Evolutionary conservation across 1,284 basidiomycete genomes (phyloP), one percentile per base, ranked within the genome.

Genomic region (Pulveroboletus sp.): DNA sequence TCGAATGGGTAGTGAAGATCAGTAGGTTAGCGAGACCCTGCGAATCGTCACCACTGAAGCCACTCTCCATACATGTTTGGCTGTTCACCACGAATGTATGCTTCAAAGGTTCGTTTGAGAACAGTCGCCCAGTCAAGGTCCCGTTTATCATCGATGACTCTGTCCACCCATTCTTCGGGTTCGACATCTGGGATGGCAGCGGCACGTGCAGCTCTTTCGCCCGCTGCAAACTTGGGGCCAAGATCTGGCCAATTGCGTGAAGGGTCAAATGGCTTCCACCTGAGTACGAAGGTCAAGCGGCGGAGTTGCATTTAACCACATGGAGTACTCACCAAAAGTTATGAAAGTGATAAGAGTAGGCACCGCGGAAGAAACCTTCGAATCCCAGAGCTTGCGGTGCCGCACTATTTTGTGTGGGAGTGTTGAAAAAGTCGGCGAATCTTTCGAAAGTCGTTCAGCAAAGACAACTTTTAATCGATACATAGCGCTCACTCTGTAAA

Each of bases 51-150:
- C 87, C 87, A 89, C 61, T 77, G 74, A 57, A 91, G 73, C 82
- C 88, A 93, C 74, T 95, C 92, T 52, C 92, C 93, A 66, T 95
- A 96, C 89, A 94, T 91, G 72, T 94, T 96, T 17, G 94, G 92
- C 60, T 81, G 76, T 75, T 96, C 94, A 20, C 89, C 91, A 43
- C 94, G 83, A 55, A 96, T 69, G 73, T 91, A 96, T 29, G 85
- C 82, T 75, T 97, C 94, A 67, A 96, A 96, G 43, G 92, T 94
- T 66, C 94, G 80, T 77, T 97, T 97, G 60, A 96, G 72, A 33
- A 96, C 92, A 9, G 93, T 89, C 25, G 89, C 82, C 94, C 94
- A 97, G 67, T 90, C 86, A 62, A 96, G 76, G 72, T 97, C 95
- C 47, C 85, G 79, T 69, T 85, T 83, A 69, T 88, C 73, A 56